Evolutionary conservation across 164 flowering plant species (phyloP), one percentile per base, ranked within the genome.

Genomic region (Cinnamomum micranthum): DNA sequence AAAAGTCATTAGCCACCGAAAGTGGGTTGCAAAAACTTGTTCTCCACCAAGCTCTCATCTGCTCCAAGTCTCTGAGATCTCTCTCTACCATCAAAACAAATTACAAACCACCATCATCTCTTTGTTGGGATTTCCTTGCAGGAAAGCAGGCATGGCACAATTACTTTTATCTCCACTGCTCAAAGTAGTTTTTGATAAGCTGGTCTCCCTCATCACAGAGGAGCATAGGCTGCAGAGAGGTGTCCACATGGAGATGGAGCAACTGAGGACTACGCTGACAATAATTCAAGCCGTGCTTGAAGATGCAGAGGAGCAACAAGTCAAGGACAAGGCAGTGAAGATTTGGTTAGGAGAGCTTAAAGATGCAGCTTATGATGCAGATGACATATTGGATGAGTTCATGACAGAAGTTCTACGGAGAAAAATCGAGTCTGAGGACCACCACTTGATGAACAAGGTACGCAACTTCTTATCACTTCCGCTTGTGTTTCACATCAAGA

Each of bases 321-420:
- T 73, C 3, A 14, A 41, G 41, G 60, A 47, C 58, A 50, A 23
- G 14, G 66, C 70, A 7, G 55, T 65, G 55, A 22, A 6, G 41
- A 17, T 47, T 64, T 65, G 75, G 75, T 14, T 65, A 11, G 69
- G 28, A 23, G 35, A 73, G 69, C 69, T 73, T 13, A 22, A 25
- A 64, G 41, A 73, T 65, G 69, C 50, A 15, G 75, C 75, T 6
- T 73, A 47, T 27, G 75, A 73, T 14, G 75, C 66, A 47, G 75
- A 73, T 23, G 69, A 73, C 58, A 17, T 64, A 24, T 23, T 73
- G 69, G 75, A 73, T 47, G 75, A 65, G 15, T 64, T 65, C 22
- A 50, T 11, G 22, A 47, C 33, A 25, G 69, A 73, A n/a, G 31
- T 69, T 24, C 24, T 31, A 20, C 69, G 69, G 12, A n/a, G 14